These are phyloP conservation scores for Cryptosporidium andersoni DNA, from an alignment of 169 alveolate genomes.

Conservation along the genomic window DNA sequence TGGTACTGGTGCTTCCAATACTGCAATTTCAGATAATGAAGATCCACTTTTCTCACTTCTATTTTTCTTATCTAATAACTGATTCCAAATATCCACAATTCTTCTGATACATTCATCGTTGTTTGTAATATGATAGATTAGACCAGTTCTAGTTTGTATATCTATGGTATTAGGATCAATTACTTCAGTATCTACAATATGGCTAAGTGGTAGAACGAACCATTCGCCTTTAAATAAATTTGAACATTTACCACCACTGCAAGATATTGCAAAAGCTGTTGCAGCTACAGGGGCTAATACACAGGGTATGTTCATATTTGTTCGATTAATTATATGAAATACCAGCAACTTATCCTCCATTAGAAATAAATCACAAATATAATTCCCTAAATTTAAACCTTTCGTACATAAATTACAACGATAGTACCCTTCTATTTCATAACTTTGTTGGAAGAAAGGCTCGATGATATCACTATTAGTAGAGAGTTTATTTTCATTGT, in stretches of 20 bases:
- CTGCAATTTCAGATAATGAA: not conserved
- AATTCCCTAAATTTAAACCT: slow-evolving; percentile 31
- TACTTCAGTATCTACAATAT: not conserved
- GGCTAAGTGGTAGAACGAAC: slow-evolving; percentile 54
- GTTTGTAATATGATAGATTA: slow-evolving; percentile 16
- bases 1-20: slow-evolving; percentile 11
- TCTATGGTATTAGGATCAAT: not conserved
- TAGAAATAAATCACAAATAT: slow-evolving; percentile 34
- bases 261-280: slow-evolving; percentile 57
- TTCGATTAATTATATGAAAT: slow-evolving; percentile 32
- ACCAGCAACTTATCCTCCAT: slow-evolving; percentile 52
- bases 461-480: not conserved
- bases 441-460: slow-evolving; percentile 27
- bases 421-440: slow-evolving; percentile 50
- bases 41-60: not conserved
- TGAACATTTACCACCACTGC: not conserved
- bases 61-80: not conserved
- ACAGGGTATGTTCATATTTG: slow-evolving; percentile 14
- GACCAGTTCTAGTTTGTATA: slow-evolving; percentile 33
- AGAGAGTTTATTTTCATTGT: too few species aligned
- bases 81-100: slow-evolving; percentile 2
- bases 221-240: slow-evolving; percentile 53
- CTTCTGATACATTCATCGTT: slow-evolving; percentile 35
- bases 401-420: slow-evolving; percentile 13
- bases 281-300: slow-evolving; percentile 64